Conservation (phyloP, 768 basidiomycete species). For the Panus rudis region DNA sequence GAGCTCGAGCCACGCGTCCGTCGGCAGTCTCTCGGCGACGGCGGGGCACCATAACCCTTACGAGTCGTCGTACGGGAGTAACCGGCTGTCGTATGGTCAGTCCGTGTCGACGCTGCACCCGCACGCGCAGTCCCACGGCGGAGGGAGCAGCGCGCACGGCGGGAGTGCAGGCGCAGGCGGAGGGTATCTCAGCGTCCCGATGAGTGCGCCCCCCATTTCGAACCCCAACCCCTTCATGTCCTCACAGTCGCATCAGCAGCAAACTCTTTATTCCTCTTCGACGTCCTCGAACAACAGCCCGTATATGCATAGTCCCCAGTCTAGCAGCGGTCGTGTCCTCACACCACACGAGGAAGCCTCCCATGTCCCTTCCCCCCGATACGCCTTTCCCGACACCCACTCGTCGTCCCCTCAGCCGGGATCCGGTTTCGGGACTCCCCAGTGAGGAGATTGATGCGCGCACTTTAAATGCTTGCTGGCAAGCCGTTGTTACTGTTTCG, state of each 20-base stretch:
- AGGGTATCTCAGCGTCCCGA: constrained; percentile 16
- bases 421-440: constrained; percentile 27
- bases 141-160: neutral
- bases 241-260: constrained; percentile 7
- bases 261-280: neutral
- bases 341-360: constrained; percentile 11
- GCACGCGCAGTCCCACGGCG: constrained; percentile 13
- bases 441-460: constrained; percentile 11
- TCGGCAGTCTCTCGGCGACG: constrained; percentile 10
- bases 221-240: constrained; percentile 9
- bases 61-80: constrained; percentile 10
- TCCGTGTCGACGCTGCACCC: constrained; percentile 11
- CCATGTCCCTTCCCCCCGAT: constrained; percentile 13
- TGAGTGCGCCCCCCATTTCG: constrained; percentile 9
- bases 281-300: constrained; percentile 8
- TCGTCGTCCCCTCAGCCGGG: constrained; percentile 26
- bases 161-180: constrained; percentile 3
- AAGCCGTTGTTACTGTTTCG: no score
- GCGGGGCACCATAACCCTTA: constrained; percentile 13
- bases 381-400: constrained; percentile 21
- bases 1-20: constrained; percentile 18
- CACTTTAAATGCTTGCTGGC: no score
- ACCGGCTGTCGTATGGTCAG: constrained; percentile 12
- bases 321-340: constrained; percentile 10
- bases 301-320: neutral